Conservation (phyloP, 176 grass and related monocot species). For the Poa annua region DNA sequence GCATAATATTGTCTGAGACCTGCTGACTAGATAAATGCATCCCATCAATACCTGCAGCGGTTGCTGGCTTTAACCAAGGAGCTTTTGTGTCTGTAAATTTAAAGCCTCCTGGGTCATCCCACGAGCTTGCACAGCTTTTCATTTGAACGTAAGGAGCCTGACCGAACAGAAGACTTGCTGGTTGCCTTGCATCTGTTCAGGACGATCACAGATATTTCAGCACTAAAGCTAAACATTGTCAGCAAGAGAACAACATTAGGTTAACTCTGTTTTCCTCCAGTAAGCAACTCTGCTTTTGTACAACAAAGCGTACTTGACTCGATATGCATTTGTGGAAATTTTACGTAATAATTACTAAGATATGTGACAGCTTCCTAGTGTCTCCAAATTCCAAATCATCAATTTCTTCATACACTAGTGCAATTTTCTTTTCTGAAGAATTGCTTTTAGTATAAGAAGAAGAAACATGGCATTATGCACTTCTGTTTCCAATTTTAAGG, state of each 20-base stretch:
- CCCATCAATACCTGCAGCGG: conserved; percentile 40
- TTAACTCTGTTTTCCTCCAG: neutral
- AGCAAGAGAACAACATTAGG: conserved; percentile 10
- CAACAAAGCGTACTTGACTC: neutral
- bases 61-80: conserved; percentile 60
- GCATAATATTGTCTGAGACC: conserved; percentile 44
- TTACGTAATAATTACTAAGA: neutral
- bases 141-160: conserved; percentile 62
- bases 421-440: conserved; percentile 10
- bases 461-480: neutral
- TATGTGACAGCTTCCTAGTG: conserved; percentile 3
- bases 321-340: conserved; percentile 25
- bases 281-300: neutral
- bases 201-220: conserved; percentile 20
- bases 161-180: conserved; percentile 63
- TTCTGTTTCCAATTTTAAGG: neutral
- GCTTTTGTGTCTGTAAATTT: conserved; percentile 63
- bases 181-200: conserved; percentile 74
- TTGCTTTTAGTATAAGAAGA: conserved; percentile 15
- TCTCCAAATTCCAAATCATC: conserved; percentile 5
- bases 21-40: conserved; percentile 48
- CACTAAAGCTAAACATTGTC: conserved; percentile 29
- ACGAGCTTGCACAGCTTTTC: conserved; percentile 49
- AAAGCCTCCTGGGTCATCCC: conserved; percentile 63
- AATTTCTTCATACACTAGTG: conserved; percentile 17